Base-by-base conservation (phyloP, 495 filamentous ascomycete species). In the Tuber borchii region DNA sequence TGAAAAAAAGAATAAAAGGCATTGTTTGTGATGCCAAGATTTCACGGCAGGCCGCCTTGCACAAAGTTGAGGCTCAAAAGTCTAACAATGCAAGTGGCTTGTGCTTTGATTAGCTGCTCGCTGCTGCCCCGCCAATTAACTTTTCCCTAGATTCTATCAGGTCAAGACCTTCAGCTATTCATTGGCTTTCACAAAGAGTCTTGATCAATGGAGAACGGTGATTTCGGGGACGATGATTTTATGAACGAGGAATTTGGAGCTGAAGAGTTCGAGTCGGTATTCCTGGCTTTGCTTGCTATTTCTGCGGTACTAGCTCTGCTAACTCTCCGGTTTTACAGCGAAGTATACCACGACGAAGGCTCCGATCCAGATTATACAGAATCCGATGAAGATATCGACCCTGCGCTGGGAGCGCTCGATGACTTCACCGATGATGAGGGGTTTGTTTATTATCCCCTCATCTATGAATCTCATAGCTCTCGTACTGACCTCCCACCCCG, bases 361-460 rank as follows among this genome's bases (percentile, higher is more conserved):
- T 87, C 87, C 8, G 84, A 75, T 10, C 78, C 86, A 19, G 89
- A 92, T 72, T 85, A 85, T 17, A 83, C 86, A 1, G 87, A 87
- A 69, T 87, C 84, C 20, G 88, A 89, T 37, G 84, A 87, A 20
- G 87, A 88, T 20, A 86, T 87, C 37, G 87, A 86, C 20, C 83
- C 46, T 71, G 72, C 45, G 7, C 39, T 71, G 34, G 39, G 70
- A 45, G 43, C 34, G 70, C 12, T 42, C 12, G 43, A 71, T 22
- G 70, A 71, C 22, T 71, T 45, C 22, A n/a, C 39, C 20, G 70
- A 71, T 44, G 39, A 71, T 5, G 70, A 71, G 70, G 43, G 34
- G 43, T 42, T n/a, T 10, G 43, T 22, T 71, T 12, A 12, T 42
- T 73, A 37, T 73, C 46, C 45, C 39, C 14, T 34, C 46, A 22